Evolutionary conservation across 148 eudicot species (phyloP), one percentile per base, ranked within the genome.

Genomic region (Heliosperma pusillum): DNA sequence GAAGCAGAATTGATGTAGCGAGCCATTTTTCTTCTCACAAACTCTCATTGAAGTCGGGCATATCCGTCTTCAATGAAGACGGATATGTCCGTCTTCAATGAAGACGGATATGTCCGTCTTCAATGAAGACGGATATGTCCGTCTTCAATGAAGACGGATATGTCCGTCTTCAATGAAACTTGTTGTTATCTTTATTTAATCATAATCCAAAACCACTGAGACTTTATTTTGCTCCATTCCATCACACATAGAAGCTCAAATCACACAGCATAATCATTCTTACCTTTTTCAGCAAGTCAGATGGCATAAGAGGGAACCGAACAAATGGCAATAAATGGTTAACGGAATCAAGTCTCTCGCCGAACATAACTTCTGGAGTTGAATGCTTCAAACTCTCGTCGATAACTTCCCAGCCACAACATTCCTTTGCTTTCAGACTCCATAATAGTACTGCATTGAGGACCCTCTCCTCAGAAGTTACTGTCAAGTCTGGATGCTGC

Each of bases 401-500:
- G 75, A 94, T 80, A 76, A 74, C 80, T 13, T 91, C 97, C 98
- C 98, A 91, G 60, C 83, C 87, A 76, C 71, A 69, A 29, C 78
- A 78, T 72, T 86, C 91, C 74, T 86, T 81, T 68, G 91, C 88
- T 85, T 89, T 84, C 80, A 82, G 75, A 79, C 93, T 77, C 97
- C 97, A 94, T 55, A 86, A 58, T 58, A 94, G 79, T 75, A 94
- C 88, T 30, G 95, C 97, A 85, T 85, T 91, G 70, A 94, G 87
- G 75, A 94, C 90, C 82, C 87, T 86, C 83, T 91, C 98, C 78
- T 94, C 98, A 50, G 95, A 91, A 69, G 96, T 94, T 60, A 94
- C 96, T 17, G 96, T 88, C 91, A 94, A 80, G 76, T 94, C 91
- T 68, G 86, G 90, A 91, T 87, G 97, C 98, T 94, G 98, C 91